These are phyloP conservation scores for Stentor coeruleus DNA, from an alignment of 73 alveolate species.

Conservation along the genomic window DNA sequence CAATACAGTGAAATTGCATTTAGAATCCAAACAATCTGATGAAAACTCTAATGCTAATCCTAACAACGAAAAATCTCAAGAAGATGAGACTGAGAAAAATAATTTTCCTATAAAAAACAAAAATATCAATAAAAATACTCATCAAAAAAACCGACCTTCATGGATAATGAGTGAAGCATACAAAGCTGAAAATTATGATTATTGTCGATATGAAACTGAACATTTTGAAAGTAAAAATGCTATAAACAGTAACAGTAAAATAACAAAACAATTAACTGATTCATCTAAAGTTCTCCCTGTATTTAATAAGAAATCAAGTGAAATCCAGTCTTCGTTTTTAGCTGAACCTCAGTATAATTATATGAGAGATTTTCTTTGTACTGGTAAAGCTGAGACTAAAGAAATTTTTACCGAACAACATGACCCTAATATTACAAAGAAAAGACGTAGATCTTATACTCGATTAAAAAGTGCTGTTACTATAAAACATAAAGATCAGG, in stretches of 20 bases:
- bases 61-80: neutral
- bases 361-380: neutral
- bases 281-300: neutral
- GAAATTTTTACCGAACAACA: neutral
- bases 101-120: conserved; percentile 27
- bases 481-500: neutral
- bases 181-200: conserved; percentile 29
- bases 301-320: neutral
- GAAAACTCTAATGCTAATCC: neutral
- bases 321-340: neutral
- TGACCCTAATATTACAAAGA: neutral
- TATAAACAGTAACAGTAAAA: neutral
- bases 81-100: neutral
- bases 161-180: neutral
- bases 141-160: neutral
- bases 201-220: conserved; percentile 26
- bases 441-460: too few species aligned
- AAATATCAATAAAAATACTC: conserved; percentile 29
- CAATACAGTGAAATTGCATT: neutral
- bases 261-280: neutral
- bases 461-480: neutral
- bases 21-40: neutral
- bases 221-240: neutral
- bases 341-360: neutral
- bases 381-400: neutral